Evolutionary conservation across 345 rosid species (phyloP).

Genomic region (Citrus australasica): DNA sequence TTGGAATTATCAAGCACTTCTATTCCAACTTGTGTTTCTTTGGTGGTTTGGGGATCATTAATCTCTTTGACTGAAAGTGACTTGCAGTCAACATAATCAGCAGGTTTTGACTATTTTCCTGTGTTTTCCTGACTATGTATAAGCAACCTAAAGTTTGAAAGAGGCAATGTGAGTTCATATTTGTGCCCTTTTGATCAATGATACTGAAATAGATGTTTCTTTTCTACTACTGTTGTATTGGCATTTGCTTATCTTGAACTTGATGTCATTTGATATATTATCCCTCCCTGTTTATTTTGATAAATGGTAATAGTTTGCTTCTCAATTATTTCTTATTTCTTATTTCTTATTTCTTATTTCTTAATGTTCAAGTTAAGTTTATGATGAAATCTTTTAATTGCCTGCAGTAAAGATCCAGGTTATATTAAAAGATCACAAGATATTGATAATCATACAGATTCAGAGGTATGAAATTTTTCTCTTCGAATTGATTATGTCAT

Average conservation of each 20-base stretch:
- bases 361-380: neutral
- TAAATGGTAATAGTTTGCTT: neutral
- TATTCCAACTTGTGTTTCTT: neutral
- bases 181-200: neutral
- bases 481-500: neutral
- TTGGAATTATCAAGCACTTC: neutral
- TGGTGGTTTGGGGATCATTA: neutral
- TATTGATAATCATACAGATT: constrained; percentile 34
- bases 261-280: neutral
- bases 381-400: constrained; percentile 14
- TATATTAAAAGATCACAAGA: constrained; percentile 51
- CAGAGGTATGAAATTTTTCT: constrained; percentile 39
- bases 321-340: neutral
- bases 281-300: neutral
- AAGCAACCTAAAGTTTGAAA: neutral
- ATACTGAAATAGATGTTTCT: neutral
- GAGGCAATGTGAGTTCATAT: neutral
- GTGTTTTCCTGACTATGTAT: neutral
- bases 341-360: neutral
- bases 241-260: neutral
- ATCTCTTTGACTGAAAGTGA: neutral
- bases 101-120: neutral
- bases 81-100: neutral
- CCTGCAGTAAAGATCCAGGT: constrained; percentile 89
- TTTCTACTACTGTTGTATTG: neutral